Evolutionary conservation across 2,329 filamentous ascomycete genomes (phyloP), one percentile per base, ranked within the genome.

Genomic region (Alternaria ventricosa): DNA sequence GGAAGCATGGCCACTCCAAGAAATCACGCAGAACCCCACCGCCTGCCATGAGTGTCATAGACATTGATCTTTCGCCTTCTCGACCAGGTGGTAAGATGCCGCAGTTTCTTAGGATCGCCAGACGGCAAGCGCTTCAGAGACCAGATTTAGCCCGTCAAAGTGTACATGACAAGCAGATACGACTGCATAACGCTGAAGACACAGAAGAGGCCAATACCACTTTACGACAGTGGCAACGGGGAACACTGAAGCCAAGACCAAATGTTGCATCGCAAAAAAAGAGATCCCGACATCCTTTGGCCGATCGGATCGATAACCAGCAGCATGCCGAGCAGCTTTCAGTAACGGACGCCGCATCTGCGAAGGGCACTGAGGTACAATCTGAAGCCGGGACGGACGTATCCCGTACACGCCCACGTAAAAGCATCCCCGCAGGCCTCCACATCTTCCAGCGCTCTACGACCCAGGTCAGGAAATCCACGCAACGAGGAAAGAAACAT

Each of bases 91-190:
- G 69, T 60, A 67, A 81, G 8, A 78, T 82, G 41, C 86, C 88
- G 9, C 82, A 82, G 22, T 89, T 89, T 57, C 77, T 90, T 6
- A 82, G 83, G 56, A 73, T 90, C 61, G 88, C 88, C 33, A 82
- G 82, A 27, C 84, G 88, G 63, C 81, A 83, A 68, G 85, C 83
- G 53, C 83, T 84, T 9, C 81, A 79, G 44, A 80, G 82, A 50
- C 73, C 78, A 23, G 82, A 87, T 69, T 71, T 78, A 69, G 86
- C 84, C 36, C 82, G 86, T 58, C 83, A 85, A 67, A 86, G 83
- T 46, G 86, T 85, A 15, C 80, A 78, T 22, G 77, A 79, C 54
- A 88, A 89, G 68, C 79, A 84, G 41, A 80, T 89, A 54, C 80
- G 82, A 55, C 75, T 89, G 25, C 83, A 83, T 15, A 87, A 84